A percentile compares a stretch with the other conserved stretches of the same genome.
These are phyloP conservation scores for Phytophthora litchii DNA, from an alignment of 352 stramenopile genomes.

Conservation along the genomic window DNA sequence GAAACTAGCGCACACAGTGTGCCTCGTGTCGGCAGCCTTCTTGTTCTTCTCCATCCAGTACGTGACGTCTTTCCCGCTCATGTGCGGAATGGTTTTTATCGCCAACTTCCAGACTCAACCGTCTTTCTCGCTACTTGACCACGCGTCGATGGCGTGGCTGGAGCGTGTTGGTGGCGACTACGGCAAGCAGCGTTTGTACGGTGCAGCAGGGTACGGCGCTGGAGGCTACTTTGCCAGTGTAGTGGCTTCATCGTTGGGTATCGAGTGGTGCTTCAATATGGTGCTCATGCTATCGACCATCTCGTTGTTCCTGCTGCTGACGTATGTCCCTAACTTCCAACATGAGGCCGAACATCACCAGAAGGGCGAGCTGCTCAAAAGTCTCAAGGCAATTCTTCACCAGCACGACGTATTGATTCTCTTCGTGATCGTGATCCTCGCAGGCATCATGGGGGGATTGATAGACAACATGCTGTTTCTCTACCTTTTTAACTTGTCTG, in stretches of 20 bases:
- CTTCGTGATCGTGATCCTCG: conserved; percentile 42
- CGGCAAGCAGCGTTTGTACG: conserved; percentile 57
- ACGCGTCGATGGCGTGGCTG: conserved; percentile 45
- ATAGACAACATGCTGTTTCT: conserved; percentile 47
- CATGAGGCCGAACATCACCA: conserved; percentile 36
- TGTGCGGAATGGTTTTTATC: conserved; percentile 51
- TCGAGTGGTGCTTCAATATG: conserved; percentile 56
- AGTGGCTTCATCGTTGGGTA: conserved; percentile 43
- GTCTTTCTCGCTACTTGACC: conserved; percentile 48
- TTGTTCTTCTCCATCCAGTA: conserved; percentile 56
- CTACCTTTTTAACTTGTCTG: conserved; percentile 43
- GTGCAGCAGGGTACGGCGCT: conserved; percentile 47
- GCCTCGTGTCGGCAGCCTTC: conserved; percentile 46
- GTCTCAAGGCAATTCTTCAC: conserved; percentile 32
- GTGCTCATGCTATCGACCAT: conserved; percentile 46
- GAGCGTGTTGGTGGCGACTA: conserved; percentile 47
- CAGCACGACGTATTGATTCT: conserved; percentile 42
- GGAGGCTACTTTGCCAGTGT: conserved; percentile 52
- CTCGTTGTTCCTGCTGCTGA: conserved; percentile 40
- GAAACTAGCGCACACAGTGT: conserved; percentile 47
- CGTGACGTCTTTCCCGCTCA: conserved; percentile 46
- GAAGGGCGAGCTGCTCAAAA: conserved; percentile 39
- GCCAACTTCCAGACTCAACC: conserved; percentile 56
- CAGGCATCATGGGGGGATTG: conserved; percentile 38
- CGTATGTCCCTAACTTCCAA: conserved; percentile 47